Evolutionary conservation across 2,329 filamentous ascomycete genomes (phyloP).

Genomic region (Colletotrichum sojae): DNA sequence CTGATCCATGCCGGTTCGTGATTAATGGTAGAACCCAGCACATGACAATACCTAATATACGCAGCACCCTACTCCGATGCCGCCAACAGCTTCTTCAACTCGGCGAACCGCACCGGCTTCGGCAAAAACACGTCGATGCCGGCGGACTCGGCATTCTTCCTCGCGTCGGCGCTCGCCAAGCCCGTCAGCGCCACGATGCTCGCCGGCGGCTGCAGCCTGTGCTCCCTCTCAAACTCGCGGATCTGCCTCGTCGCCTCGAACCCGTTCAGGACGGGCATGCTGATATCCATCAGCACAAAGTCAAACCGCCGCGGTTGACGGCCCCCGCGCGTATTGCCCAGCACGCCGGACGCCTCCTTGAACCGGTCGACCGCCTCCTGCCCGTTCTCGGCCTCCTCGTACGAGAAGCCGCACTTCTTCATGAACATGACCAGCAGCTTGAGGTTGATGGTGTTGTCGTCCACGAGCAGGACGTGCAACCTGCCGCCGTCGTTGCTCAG

Average conservation of each 20-base stretch:
- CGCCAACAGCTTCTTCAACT: conserved; percentile 55
- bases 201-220: conserved; percentile 55
- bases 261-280: conserved; percentile 70
- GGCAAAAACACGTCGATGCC: conserved; percentile 67
- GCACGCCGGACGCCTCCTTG: conserved; percentile 46
- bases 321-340: neutral
- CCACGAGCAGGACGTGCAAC: conserved; percentile 53
- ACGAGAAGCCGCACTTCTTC: conserved; percentile 57
- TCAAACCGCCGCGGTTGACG: conserved; percentile 46
- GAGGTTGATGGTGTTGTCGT: conserved; percentile 60
- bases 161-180: conserved; percentile 62
- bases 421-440: conserved; percentile 59
- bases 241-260: conserved; percentile 64
- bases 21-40: too few species aligned
- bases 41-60: too few species aligned
- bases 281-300: conserved; percentile 63
- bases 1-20: too few species aligned
- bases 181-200: conserved; percentile 67
- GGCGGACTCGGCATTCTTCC: conserved; percentile 62
- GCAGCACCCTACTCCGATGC: neutral
- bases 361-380: conserved; percentile 62
- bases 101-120: conserved; percentile 62
- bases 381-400: conserved; percentile 61
- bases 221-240: conserved; percentile 61
- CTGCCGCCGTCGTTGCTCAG: neutral